Evolutionary conservation across 805 yeast genomes (phyloP).

Genomic region (Yarrowia sp.): DNA sequence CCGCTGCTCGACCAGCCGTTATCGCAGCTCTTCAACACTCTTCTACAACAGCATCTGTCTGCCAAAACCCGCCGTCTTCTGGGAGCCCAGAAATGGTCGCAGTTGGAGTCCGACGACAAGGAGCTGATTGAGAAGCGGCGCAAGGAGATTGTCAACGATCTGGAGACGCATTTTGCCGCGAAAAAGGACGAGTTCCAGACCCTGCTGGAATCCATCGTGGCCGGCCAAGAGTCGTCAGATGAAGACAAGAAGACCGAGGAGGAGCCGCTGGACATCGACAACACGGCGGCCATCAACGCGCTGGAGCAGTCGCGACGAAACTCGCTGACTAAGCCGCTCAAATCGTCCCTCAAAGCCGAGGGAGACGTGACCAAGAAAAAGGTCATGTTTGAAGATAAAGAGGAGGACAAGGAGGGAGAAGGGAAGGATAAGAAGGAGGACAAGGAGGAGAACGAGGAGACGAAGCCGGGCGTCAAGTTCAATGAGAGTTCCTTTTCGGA

Average conservation of each 20-base stretch:
- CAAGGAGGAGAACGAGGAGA: background rate
- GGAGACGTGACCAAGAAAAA: slow-evolving; percentile 34
- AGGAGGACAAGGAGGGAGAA: background rate
- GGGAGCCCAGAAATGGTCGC: slow-evolving; percentile 7
- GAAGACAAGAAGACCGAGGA: slow-evolving; percentile 4
- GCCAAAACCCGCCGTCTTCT: slow-evolving; percentile 20
- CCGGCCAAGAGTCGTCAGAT: slow-evolving; percentile 17
- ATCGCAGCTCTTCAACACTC: background rate
- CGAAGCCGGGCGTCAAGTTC: background rate
- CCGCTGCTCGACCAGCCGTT: background rate
- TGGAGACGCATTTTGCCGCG: slow-evolving; percentile 12
- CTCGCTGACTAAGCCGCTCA: slow-evolving; percentile 37
- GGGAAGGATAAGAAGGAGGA: slow-evolving; percentile 21
- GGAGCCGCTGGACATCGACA: slow-evolving; percentile 28
- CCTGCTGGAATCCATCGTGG: slow-evolving; percentile 24
- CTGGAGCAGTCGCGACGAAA: slow-evolving; percentile 28
- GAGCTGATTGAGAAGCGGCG: slow-evolving; percentile 31
- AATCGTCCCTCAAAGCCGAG: slow-evolving; percentile 27
- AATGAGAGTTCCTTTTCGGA: slow-evolving; percentile 11
- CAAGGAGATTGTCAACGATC: slow-evolving; percentile 15
- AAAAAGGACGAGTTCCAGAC: slow-evolving; percentile 22
- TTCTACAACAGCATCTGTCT: slow-evolving; percentile 10
- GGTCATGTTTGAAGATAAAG: slow-evolving; percentile 28
- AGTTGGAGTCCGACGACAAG: slow-evolving; percentile 26
- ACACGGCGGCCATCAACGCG: slow-evolving; percentile 25